Evolutionary conservation across 345 rosid species (phyloP).

Genomic region (Angophora floribunda): DNA sequence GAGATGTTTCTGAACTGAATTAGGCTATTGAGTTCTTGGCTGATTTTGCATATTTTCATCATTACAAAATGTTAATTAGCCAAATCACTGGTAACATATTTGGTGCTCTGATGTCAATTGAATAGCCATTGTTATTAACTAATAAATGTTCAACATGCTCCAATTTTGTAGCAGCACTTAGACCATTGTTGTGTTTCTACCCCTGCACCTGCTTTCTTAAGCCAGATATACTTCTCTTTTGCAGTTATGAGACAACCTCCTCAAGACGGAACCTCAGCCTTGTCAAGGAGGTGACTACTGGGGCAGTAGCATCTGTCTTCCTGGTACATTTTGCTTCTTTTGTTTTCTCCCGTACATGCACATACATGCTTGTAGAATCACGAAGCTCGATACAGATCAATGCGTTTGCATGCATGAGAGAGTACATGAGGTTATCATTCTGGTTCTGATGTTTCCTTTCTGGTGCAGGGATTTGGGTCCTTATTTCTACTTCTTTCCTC

Average conservation of each 20-base stretch:
- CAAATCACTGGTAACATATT: not conserved
- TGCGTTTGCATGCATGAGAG: not conserved
- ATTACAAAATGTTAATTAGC: not conserved
- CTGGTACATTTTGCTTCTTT: slow-evolving; percentile 32
- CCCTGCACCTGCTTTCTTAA: not conserved
- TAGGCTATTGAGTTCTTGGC: not conserved
- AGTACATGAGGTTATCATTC: not conserved
- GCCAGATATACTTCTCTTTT: not conserved
- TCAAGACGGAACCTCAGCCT: slow-evolving; percentile 67
- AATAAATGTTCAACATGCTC: not conserved
- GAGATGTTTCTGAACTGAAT: not conserved
- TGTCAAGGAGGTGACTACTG: slow-evolving; percentile 58
- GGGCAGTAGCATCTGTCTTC: slow-evolving; percentile 73
- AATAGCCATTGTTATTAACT: not conserved
- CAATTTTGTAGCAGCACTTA: not conserved
- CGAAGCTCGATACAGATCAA: not conserved
- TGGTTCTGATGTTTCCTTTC: not conserved
- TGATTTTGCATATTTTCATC: not conserved
- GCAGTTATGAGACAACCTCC: slow-evolving; percentile 88
- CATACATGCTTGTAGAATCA: not conserved
- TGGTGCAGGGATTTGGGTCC: slow-evolving; percentile 88
- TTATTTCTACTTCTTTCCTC: slow-evolving; percentile 84
- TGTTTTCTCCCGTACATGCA: not conserved
- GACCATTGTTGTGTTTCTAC: not conserved
- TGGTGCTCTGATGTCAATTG: not conserved